Conservation (phyloP, 495 filamentous ascomycete species). For the Neurospora intermedia region DNA sequence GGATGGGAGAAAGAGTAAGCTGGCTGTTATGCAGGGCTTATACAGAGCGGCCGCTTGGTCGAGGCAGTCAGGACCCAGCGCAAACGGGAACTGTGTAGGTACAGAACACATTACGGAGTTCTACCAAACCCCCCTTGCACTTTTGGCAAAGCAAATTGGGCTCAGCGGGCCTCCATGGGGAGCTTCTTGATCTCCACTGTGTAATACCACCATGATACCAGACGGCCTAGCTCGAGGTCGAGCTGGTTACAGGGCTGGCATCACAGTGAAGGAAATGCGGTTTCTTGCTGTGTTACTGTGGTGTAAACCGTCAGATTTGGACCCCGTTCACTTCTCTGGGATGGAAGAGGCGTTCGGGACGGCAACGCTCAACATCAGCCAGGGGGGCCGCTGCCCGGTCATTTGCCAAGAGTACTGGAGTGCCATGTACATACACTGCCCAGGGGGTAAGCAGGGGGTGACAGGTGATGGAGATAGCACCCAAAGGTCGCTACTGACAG, state of each 20-base stretch:
- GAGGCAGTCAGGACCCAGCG: background rate
- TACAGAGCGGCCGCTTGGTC: background rate
- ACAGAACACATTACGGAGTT: background rate
- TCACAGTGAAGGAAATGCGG: background rate
- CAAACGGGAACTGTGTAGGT: background rate
- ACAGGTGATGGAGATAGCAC: background rate
- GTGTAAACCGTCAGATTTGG: background rate
- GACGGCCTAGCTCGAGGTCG: background rate
- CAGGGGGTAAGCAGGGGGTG: background rate
- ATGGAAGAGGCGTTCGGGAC: background rate
- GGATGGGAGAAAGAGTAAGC: background rate
- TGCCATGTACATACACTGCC: background rate
- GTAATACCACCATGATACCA: background rate
- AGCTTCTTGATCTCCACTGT: background rate
- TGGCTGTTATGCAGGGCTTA: background rate
- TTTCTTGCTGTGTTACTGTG: background rate
- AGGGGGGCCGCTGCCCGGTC: background rate
- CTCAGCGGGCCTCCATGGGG: background rate
- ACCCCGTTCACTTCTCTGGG: background rate
- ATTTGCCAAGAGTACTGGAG: background rate
- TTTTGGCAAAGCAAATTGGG: background rate
- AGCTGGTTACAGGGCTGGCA: background rate
- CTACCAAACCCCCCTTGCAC: background rate
- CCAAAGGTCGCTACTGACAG: background rate
- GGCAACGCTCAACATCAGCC: background rate